A percentile compares a stretch with the other conserved stretches of the same genome.
phyloP scores from a whole-genome alignment of 495 filamentous ascomycete genomes.

The Rhypophila decipiens region DNA sequence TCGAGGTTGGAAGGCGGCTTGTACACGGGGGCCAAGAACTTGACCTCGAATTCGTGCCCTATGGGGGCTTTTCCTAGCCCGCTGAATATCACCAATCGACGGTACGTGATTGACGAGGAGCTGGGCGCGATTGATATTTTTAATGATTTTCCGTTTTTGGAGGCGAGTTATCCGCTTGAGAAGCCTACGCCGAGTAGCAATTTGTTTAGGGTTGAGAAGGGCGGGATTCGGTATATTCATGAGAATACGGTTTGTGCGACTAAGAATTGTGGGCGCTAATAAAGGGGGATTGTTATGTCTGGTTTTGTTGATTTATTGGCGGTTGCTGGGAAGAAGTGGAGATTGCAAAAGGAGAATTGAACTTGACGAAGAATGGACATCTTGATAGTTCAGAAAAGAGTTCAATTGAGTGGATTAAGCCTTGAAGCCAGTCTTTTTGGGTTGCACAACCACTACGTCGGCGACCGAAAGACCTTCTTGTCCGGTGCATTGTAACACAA shows the following conservation, averaged over 20 bases:
- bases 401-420: too few relatives aligned
- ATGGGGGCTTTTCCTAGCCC: constrained; percentile 27
- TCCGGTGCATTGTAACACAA: too few relatives aligned
- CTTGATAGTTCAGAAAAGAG: too few relatives aligned
- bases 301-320: too few relatives aligned
- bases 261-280: constrained; percentile 4
- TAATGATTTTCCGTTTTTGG: constrained; percentile 31
- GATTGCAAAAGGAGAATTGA: too few relatives aligned
- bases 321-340: too few relatives aligned
- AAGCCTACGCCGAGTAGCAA: constrained; percentile 26
- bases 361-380: too few relatives aligned
- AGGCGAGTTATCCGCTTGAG: constrained; percentile 15
- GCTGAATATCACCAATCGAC: constrained; percentile 26
- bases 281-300: too few relatives aligned
- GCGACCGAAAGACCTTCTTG: too few relatives aligned
- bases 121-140: constrained; percentile 30
- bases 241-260: constrained; percentile 17
- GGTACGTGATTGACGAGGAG: constrained; percentile 32
- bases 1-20: constrained; percentile 32
- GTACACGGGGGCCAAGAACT: constrained; percentile 20
- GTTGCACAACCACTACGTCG: too few relatives aligned
- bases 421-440: too few relatives aligned
- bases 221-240: constrained; percentile 33
- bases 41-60: constrained; percentile 29
- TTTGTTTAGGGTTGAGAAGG: constrained; percentile 27